Evolutionary conservation across 139 green algal species (phyloP), one percentile per base, ranked within the genome.

Genomic region (Trebouxia sp.): DNA sequence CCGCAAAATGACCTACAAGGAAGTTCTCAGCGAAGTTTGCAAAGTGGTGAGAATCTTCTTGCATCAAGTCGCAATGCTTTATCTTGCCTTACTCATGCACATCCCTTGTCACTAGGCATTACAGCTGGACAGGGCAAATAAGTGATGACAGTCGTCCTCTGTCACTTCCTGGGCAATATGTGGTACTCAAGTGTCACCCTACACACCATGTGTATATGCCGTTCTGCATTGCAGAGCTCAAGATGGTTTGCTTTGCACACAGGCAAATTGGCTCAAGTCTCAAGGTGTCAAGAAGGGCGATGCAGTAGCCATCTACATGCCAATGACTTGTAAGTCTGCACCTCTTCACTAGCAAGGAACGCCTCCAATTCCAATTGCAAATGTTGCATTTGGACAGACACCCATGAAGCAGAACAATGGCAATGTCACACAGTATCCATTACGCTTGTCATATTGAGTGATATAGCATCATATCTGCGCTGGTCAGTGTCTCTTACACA

Each of bases 181-280:
- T n/a, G n/a, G n/a, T n/a, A n/a, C n/a, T n/a, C n/a, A n/a, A n/a
- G n/a, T n/a, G n/a, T n/a, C n/a, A n/a, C n/a, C n/a, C n/a, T n/a
- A n/a, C n/a, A n/a, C n/a, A n/a, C n/a, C n/a, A n/a, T n/a, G n/a
- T n/a, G n/a, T n/a, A n/a, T n/a, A n/a, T n/a, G n/a, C n/a, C n/a
- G n/a, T n/a, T n/a, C n/a, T n/a, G n/a, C n/a, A n/a, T 28, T 69
- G 56, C 2, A 38, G 56, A 28, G 0, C 39, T 47, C 28, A 24
- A 10, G 41, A 45, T n/a, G 69, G 11, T 39, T 42, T 28, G 6
- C 30, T 28, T 38, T 90, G 84, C 82, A 56, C 84, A 43, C 85
- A 93, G 77, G 93, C 94, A 79, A 99, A 98, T 84, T 98, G 91
- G 85, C 88, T 99, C 58, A 93, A 93, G 58, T 84, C 84, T 32